Conservation (phyloP, 192 early-diverging fungal species). For the Coemansia sp. region DNA sequence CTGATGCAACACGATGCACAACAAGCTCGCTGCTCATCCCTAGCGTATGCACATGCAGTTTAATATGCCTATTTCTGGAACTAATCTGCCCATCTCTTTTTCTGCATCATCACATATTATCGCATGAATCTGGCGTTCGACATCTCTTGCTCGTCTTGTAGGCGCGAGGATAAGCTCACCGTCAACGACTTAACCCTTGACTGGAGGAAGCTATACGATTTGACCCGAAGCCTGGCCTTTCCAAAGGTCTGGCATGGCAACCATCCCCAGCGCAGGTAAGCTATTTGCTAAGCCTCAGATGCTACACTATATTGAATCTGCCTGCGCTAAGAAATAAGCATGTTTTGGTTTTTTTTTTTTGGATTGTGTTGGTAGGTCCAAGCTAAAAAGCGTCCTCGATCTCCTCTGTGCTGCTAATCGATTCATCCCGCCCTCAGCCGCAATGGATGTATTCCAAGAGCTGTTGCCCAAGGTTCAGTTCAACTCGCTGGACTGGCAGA, state of each 20-base stretch:
- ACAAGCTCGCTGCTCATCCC: neutral
- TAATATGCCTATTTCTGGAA: neutral
- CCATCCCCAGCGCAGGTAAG: conserved; percentile 56
- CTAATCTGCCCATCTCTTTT: conserved; percentile 5
- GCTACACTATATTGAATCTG: neutral
- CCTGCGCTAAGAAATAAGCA: neutral
- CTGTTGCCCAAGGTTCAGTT: conserved; percentile 76
- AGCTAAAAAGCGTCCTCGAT: conserved; percentile 36
- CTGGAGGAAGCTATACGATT: conserved; percentile 77
- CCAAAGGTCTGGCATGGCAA: conserved; percentile 71
- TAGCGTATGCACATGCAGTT: neutral
- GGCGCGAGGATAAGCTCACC: conserved; percentile 57
- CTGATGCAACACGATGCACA: conserved; percentile 3
- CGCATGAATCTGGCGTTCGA: neutral
- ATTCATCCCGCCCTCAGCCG: conserved; percentile 69
- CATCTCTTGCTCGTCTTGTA: conserved; percentile 23
- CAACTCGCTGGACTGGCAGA: conserved; percentile 66
- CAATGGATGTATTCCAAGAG: conserved; percentile 75
- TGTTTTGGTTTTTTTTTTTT: neutral
- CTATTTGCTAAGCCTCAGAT: neutral
- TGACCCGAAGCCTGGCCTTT: conserved; percentile 59
- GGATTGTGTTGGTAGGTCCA: conserved; percentile 29
- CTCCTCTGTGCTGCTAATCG: conserved; percentile 43
- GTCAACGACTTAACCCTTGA: conserved; percentile 66
- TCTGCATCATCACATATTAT: neutral